Evolutionary conservation across 108 stramenopile genomes (phyloP).

Genomic region (Bacterosira constricta): DNA sequence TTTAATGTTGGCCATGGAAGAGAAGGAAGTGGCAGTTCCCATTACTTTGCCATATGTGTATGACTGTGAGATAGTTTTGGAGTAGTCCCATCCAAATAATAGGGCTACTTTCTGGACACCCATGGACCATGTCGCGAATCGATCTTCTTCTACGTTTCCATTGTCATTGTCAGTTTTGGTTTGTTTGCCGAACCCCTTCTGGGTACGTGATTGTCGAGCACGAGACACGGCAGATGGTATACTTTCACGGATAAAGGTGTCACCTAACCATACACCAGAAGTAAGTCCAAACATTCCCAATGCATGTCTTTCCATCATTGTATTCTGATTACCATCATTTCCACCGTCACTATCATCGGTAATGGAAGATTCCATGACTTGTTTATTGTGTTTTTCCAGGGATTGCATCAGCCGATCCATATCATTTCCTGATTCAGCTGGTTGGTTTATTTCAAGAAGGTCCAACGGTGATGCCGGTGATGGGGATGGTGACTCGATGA

Average conservation of each 20-base stretch:
- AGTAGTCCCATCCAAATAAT: slow-evolving; percentile 77
- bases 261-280: slow-evolving; percentile 78
- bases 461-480: slow-evolving; percentile 20
- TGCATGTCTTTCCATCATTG: slow-evolving; percentile 41
- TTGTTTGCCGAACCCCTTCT: slow-evolving; percentile 22
- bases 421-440: not conserved
- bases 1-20: slow-evolving; percentile 20
- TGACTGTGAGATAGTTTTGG: slow-evolving; percentile 54
- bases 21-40: slow-evolving; percentile 26
- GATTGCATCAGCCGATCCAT: slow-evolving; percentile 38
- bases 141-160: slow-evolving; percentile 19
- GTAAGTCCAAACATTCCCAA: slow-evolving; percentile 64
- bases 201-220: slow-evolving; percentile 36
- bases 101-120: slow-evolving; percentile 83
- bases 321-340: not conserved
- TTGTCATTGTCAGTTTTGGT: not conserved
- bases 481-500: slow-evolving; percentile 2
- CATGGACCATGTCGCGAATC: slow-evolving; percentile 65
- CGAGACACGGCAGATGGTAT: slow-evolving; percentile 29
- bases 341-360: slow-evolving; percentile 14
- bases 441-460: slow-evolving; percentile 13
- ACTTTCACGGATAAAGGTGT: slow-evolving; percentile 69
- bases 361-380: slow-evolving; percentile 23
- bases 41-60: slow-evolving; percentile 25
- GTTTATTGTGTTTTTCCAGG: slow-evolving; percentile 26